Evolutionary conservation across 257 asterid species (phyloP), one percentile per base, ranked within the genome.

Genomic region (Lantana camara): DNA sequence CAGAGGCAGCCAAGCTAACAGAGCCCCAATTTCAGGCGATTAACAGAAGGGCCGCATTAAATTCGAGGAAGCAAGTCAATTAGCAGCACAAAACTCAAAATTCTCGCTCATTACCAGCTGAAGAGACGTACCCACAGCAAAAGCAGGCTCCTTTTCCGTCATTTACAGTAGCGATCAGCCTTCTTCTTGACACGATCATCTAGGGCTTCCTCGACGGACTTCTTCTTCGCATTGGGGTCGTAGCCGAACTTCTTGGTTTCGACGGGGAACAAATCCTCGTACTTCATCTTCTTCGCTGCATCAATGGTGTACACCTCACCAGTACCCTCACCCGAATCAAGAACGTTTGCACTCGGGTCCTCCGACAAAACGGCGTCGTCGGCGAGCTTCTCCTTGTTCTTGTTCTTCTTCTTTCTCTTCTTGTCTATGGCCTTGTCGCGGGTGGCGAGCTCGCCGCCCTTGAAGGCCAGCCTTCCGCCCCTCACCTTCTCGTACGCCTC

Each of bases 151-250:
- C 0, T 41, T 35, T 29, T 22, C 32, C 35, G 8, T 79, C 76
- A 93, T 82, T 93, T 93, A 72, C 99, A 93, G 60, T 93, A 93
- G 24, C 99, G 97, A 63, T 93, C 99, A 5, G 99, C 99, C 72
- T 93, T 93, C 78, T 93, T 93, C 86, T 83, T 90, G 45, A 87
- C 95, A 24, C 99, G 96, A 56, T 93, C 96, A 55, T 93, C 95
- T 20, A 93, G 88, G 65, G 99, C 99, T 32, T 93, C 90, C 73
- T 90, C 99, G 0, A 93, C 91, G 60, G 97, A 81, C 69, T 75
- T 80, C 45, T 37, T 44, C 66, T 87, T 85, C 2, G 89, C 92
- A 2, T 64, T 77, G 7, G 97, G 95, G 67, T 87, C 96, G 75
- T 93, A 93, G 54, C 86, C 79, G 77, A 93, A 90, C 69, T 82